Evolutionary conservation across 805 yeast species (phyloP).

Genomic region (Nakazawaea populi): DNA sequence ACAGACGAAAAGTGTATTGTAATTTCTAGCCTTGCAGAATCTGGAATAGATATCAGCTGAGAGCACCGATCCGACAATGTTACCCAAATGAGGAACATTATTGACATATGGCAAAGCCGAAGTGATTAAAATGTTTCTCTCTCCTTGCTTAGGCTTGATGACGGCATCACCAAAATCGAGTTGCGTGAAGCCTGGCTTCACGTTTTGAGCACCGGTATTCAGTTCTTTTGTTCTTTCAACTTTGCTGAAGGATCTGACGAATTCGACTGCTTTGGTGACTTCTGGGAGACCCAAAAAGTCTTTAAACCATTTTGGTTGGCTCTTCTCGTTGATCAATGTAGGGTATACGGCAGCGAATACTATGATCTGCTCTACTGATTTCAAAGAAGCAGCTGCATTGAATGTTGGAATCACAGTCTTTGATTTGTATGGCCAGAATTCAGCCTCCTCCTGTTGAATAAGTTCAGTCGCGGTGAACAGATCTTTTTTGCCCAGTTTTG

Average conservation of each 20-base stretch:
- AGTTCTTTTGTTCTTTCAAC: slow-evolving; percentile 33
- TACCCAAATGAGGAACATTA: slow-evolving; percentile 97
- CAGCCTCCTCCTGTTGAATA: slow-evolving; percentile 37
- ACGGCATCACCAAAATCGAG: slow-evolving; percentile 21
- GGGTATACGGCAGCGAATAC: slow-evolving; percentile 56
- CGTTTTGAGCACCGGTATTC: slow-evolving; percentile 32
- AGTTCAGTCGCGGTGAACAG: slow-evolving; percentile 28
- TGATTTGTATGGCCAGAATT: slow-evolving; percentile 33
- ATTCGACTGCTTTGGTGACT: slow-evolving; percentile 39
- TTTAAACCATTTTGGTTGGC: slow-evolving; percentile 31
- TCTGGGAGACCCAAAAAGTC: slow-evolving; percentile 31
- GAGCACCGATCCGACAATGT: slow-evolving; percentile 90
- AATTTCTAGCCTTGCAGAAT: slow-evolving; percentile 82
- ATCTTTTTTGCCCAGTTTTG: slow-evolving; percentile 22
- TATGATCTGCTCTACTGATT: slow-evolving; percentile 49
- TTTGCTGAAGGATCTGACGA: slow-evolving; percentile 40
- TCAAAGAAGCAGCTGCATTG: slow-evolving; percentile 14
- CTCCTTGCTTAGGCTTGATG: slow-evolving; percentile 61
- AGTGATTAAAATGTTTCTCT: slow-evolving; percentile 81
- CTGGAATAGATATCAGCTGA: slow-evolving; percentile 93
- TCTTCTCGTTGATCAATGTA: slow-evolving; percentile 16
- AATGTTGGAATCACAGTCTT: slow-evolving; percentile 15
- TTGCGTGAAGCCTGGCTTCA: slow-evolving; percentile 14
- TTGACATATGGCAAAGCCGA: slow-evolving; percentile 98
- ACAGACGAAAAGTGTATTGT: slow-evolving; percentile 80